These are phyloP conservation scores for Xylaria sp. DNA, from an alignment of 2,329 filamentous ascomycete species.

Conservation along the genomic window DNA sequence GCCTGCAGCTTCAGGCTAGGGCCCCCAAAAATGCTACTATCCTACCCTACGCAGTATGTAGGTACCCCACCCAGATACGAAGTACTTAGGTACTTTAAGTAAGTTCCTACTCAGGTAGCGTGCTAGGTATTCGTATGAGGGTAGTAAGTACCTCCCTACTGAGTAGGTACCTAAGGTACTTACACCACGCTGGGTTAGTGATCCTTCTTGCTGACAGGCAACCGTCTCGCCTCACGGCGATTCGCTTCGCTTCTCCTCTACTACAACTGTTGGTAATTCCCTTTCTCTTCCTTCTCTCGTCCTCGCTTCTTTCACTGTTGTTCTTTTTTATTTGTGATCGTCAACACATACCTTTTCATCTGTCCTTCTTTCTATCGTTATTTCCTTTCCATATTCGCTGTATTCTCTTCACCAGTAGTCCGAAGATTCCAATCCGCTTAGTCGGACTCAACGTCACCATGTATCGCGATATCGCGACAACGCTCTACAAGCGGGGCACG, in stretches of 20 bases:
- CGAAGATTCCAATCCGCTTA: slow-evolving; percentile 5
- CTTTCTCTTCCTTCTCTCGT: slow-evolving; percentile 4
- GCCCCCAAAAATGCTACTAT: not conserved
- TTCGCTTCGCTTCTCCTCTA: not conserved
- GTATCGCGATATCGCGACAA: slow-evolving; percentile 50
- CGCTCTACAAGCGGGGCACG: slow-evolving; percentile 52
- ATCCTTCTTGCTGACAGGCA: slow-evolving; percentile 23
- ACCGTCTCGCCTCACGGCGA: not conserved
- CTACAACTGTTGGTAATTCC: not conserved
- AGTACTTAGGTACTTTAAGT: not conserved
- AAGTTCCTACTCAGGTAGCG: not conserved
- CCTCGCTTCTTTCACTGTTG: not conserved
- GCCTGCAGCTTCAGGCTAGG: not conserved
- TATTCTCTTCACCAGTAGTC: not conserved
- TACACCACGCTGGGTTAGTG: not conserved
- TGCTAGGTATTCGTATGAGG: too few species aligned
- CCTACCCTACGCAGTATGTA: too few species aligned
- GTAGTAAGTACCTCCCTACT: too few species aligned
- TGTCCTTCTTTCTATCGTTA: not conserved
- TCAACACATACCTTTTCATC: not conserved
- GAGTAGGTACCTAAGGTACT: too few species aligned
- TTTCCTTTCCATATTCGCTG: slow-evolving; percentile 17
- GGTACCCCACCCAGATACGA: too few species aligned
- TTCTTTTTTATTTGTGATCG: not conserved
- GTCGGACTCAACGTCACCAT: slow-evolving; percentile 40